Percentiles rank a stretch among this genome's conserved stretches.
phyloP scores from a whole-genome alignment of 2,329 filamentous ascomycete genomes.

The Trichoderma sp. region DNA sequence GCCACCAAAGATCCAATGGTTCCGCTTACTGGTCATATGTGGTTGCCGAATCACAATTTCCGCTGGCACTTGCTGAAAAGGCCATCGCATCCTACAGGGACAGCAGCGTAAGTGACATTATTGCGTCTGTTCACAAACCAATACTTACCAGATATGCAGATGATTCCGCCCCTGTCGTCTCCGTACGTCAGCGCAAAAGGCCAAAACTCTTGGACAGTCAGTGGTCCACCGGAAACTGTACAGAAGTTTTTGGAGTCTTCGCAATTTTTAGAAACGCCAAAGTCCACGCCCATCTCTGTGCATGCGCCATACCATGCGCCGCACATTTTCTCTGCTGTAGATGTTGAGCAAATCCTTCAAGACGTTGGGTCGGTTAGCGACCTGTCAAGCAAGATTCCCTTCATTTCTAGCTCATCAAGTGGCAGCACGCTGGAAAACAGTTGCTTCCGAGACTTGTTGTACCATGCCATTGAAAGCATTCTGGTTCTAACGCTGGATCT shows the following conservation, averaged over 20 bases:
- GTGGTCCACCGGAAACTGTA: slow-evolving; percentile 13
- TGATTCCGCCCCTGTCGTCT: background rate
- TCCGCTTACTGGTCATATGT: slow-evolving; percentile 18
- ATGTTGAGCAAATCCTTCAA: slow-evolving; percentile 11
- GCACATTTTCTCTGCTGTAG: slow-evolving; percentile 8
- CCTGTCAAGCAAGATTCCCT: background rate
- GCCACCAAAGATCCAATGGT: background rate
- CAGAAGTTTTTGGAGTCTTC: slow-evolving; percentile 1
- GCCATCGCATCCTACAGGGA: background rate
- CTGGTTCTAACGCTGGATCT: slow-evolving; percentile 7
- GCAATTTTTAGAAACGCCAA: background rate
- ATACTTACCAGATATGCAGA: background rate
- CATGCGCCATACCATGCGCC: slow-evolving; percentile 15
- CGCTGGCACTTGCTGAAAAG: slow-evolving; percentile 7
- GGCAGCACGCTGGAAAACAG: background rate
- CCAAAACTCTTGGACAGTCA: slow-evolving; percentile 15
- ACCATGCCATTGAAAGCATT: slow-evolving; percentile 10
- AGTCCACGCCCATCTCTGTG: background rate
- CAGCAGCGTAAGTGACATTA: background rate
- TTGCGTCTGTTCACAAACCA: background rate
- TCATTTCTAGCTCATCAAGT: background rate
- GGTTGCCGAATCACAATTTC: slow-evolving; percentile 6
- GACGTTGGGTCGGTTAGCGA: slow-evolving; percentile 8
- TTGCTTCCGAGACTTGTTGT: background rate
- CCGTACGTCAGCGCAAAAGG: slow-evolving; percentile 22